These are phyloP conservation scores for Vigna nakashimae DNA, from an alignment of 306 rosid species.

Conservation along the genomic window DNA sequence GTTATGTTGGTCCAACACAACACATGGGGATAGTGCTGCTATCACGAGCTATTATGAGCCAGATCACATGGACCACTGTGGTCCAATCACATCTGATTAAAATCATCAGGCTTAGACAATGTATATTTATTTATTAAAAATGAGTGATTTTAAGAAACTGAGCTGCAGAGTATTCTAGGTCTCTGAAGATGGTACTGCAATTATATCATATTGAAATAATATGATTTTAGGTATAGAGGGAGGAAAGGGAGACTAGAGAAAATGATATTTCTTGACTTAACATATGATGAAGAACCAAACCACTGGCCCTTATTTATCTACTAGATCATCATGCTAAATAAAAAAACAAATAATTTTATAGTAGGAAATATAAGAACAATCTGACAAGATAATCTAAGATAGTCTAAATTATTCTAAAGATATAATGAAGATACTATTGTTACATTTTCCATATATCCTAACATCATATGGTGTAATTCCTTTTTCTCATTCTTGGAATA, in stretches of 20 bases:
- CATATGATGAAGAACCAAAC: neutral
- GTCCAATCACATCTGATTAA: neutral
- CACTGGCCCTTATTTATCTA: neutral
- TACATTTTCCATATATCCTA: neutral
- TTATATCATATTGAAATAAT: neutral
- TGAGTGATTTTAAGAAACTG: neutral
- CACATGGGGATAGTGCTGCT: neutral
- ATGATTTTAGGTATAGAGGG: neutral
- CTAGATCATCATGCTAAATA: neutral
- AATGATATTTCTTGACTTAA: neutral
- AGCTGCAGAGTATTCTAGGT: neutral
- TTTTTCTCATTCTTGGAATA: neutral
- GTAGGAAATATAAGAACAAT: neutral
- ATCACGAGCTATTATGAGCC: neutral
- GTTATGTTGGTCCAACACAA: neutral
- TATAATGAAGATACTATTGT: constrained; percentile 3
- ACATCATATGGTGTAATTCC: neutral
- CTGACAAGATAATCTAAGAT: neutral
- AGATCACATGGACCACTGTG: neutral
- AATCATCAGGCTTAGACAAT: neutral
- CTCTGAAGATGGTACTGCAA: neutral
- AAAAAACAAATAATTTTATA: neutral
- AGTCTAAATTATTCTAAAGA: constrained; percentile 7
- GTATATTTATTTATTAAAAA: neutral
- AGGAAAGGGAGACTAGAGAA: neutral